Conservation (phyloP, 139 green algal species). For the Chlamydomonas applanata region DNA sequence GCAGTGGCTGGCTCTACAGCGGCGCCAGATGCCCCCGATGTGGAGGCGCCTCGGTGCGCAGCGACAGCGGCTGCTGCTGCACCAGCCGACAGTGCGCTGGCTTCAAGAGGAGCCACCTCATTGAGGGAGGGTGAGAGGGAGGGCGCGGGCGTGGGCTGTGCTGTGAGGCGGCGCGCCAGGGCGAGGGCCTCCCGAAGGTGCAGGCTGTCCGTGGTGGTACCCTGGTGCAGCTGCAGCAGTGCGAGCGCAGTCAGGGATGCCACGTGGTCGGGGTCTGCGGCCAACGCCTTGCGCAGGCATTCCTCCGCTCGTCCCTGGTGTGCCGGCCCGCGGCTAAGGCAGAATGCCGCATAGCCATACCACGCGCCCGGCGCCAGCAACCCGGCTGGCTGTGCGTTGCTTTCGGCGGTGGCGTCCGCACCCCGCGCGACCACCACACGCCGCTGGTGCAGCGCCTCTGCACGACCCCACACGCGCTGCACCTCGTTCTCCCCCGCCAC, state of each 20-base stretch:
- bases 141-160: too few relatives aligned
- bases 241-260: neutral
- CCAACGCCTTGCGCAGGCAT: neutral
- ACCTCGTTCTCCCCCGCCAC: neutral
- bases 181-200: neutral
- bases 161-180: neutral
- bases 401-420: neutral
- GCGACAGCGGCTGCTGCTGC: too few relatives aligned
- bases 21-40: too few relatives aligned
- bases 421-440: neutral
- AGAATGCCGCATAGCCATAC: neutral
- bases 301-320: conserved; percentile 1
- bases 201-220: neutral
- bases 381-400: too few relatives aligned
- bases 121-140: too few relatives aligned
- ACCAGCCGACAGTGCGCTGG: too few relatives aligned
- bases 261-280: neutral
- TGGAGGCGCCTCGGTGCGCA: too few relatives aligned
- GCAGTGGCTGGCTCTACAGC: too few relatives aligned
- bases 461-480: neutral
- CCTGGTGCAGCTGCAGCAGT: conserved; percentile 3
- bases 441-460: neutral
- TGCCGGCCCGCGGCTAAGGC: neutral
- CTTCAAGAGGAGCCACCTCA: too few relatives aligned
- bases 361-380: too few relatives aligned